Evolutionary conservation across 345 rosid genomes (phyloP).

Genomic region (Gossypium herbaceum): DNA sequence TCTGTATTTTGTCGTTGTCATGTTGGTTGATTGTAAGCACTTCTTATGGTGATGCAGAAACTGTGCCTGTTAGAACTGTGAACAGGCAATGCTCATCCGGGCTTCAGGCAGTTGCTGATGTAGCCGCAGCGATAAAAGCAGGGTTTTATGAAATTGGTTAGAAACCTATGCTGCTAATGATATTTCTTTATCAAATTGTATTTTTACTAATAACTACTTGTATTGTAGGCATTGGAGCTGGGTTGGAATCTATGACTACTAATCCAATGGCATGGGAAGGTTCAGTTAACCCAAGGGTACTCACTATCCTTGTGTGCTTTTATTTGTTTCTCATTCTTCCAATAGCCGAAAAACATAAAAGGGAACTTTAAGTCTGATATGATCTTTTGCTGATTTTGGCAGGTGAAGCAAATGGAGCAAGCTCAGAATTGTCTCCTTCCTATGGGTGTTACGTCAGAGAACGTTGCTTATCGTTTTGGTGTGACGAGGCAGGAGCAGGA

Average conservation of each 20-base stretch:
- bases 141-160: slow-evolving; percentile 94
- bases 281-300: slow-evolving; percentile 77
- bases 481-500: slow-evolving; percentile 94
- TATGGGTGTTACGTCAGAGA: slow-evolving; percentile 96
- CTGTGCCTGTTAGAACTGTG: slow-evolving; percentile 83
- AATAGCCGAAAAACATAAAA: not conserved
- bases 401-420: slow-evolving; percentile 69
- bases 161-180: not conserved
- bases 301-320: not conserved
- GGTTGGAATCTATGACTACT: slow-evolving; percentile 87
- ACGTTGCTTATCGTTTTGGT: slow-evolving; percentile 81
- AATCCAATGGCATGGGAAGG: slow-evolving; percentile 89
- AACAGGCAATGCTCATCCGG: slow-evolving; percentile 97
- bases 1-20: not conserved
- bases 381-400: slow-evolving; percentile 19
- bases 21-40: not conserved
- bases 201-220: not conserved
- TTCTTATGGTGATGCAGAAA: slow-evolving; percentile 40
- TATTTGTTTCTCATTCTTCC: not conserved
- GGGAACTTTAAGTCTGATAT: not conserved
- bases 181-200: not conserved
- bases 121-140: slow-evolving; percentile 91
- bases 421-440: slow-evolving; percentile 92
- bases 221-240: slow-evolving; percentile 84
- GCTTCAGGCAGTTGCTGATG: slow-evolving; percentile 99